Conservation (phyloP, 495 filamentous ascomycete genomes). For the Podospora sp. region DNA sequence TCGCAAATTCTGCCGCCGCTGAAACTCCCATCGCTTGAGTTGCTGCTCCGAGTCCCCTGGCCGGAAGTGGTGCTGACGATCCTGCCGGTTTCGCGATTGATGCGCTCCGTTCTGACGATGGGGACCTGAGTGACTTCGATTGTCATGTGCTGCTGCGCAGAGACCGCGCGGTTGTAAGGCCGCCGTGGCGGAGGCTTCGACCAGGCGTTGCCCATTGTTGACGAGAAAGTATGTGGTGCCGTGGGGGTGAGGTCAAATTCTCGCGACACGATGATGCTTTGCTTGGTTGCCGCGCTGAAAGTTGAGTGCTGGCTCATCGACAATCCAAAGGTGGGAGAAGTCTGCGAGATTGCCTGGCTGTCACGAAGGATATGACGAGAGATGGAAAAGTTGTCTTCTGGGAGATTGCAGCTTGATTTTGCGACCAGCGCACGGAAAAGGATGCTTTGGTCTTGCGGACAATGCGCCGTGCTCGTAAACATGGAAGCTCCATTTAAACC, state of each 20-base stretch:
- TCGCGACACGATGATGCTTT: not conserved
- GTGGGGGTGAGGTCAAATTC: not conserved
- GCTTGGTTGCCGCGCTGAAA: not conserved
- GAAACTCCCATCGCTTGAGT: not conserved
- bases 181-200: not conserved
- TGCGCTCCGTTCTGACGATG: not conserved
- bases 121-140: not conserved
- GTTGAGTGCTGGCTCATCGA: not conserved
- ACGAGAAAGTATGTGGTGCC: too few relatives aligned
- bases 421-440: not conserved
- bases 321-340: not conserved
- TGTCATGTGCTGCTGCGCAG: not conserved
- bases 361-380: not conserved
- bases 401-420: not conserved
- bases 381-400: not conserved
- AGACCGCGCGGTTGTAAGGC: not conserved
- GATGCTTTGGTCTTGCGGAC: not conserved
- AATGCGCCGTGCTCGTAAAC: not conserved
- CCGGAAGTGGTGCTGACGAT: not conserved
- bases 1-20: not conserved
- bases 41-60: not conserved
- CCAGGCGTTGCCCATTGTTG: not conserved
- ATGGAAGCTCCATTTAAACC: not conserved
- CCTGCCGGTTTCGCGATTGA: not conserved
- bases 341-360: not conserved